Conservation (phyloP, 169 alveolate genomes). For the Cryptosporidium sp. region DNA sequence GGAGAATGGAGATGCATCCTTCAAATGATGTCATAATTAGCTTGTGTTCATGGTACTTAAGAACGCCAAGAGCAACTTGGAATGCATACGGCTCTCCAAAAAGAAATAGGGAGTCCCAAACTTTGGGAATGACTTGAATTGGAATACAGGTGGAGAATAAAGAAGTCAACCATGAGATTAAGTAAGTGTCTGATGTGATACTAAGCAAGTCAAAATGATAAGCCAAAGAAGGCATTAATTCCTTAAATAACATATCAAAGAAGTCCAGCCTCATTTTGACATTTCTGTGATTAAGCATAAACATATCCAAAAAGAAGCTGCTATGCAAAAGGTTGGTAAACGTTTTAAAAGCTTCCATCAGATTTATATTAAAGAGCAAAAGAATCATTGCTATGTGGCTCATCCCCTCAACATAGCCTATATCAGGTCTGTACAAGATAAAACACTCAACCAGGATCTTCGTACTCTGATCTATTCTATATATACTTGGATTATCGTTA, state of each 20-base stretch:
- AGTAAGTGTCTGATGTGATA: constrained; percentile 58
- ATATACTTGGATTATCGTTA: constrained; percentile 16
- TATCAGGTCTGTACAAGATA: constrained; percentile 58
- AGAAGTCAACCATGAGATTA: constrained; percentile 69
- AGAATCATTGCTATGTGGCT: constrained; percentile 62
- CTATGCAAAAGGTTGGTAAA: constrained; percentile 59
- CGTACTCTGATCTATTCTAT: constrained; percentile 56
- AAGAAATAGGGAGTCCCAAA: constrained; percentile 71
- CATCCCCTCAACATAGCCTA: constrained; percentile 74
- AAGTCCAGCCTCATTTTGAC: constrained; percentile 68
- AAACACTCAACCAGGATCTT: constrained; percentile 59
- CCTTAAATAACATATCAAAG: constrained; percentile 49
- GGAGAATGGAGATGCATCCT: constrained; percentile 70
- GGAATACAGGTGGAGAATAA: constrained; percentile 61
- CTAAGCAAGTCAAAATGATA: constrained; percentile 62
- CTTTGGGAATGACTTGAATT: constrained; percentile 50
- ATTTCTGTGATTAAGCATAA: constrained; percentile 55
- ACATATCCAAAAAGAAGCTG: constrained; percentile 45
- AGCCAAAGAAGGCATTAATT: constrained; percentile 66
- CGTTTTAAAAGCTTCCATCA: constrained; percentile 59
- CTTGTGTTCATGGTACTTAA: constrained; percentile 71
- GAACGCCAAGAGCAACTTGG: constrained; percentile 72
- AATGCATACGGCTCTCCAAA: constrained; percentile 75
- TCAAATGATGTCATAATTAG: constrained; percentile 69
- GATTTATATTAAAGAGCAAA: constrained; percentile 29